Evolutionary conservation across 2,329 filamentous ascomycete species (phyloP), one percentile per base, ranked within the genome.

Genomic region (Aspergillus unguis): DNA sequence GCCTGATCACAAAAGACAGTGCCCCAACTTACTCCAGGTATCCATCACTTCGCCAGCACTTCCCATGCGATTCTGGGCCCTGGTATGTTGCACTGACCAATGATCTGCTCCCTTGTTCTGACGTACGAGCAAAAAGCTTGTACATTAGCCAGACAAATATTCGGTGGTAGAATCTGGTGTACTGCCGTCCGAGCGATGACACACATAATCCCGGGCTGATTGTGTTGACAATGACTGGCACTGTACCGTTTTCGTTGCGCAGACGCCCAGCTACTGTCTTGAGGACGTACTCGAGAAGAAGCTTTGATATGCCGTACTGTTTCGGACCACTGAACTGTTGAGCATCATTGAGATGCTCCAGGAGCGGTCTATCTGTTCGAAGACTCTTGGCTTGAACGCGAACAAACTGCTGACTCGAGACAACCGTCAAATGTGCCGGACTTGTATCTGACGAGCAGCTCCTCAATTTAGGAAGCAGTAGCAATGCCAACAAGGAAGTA

Each of bases 401-500:
- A 25, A 63, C 62, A 35, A 71, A 69, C 55, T 71, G 67, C 57
- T 74, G 68, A 56, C 75, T 77, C 2, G 75, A 75, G 3, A 78
- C 68, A 32, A 79, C 70, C 0, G 71, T 73, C 6, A 80, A 63
- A 56, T 78, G 72, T 0, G 73, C 65, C 2, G 70, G 65, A 1
- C 62, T 59, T 3, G 63, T 57, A 1, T 48, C 45, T 4, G 64
- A 61, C 17, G 71, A 68, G 41, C 70, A 71, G 5, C 59, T 63
- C 26, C 66, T 64, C 9, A 81, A 61, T 48, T 76, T 75, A 0
- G 77, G 77, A 1, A 81, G 65, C 8, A 86, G 69, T 2, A 83
- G 63, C 2, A 84, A 56, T 0, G 73, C 79, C 5, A 86, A 66
- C 1, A 84, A 69, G 5, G 76, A 72, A 1, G 80, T 85, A 2